Conservation (phyloP, 345 rosid species). For the Ceriops zippeliana region DNA sequence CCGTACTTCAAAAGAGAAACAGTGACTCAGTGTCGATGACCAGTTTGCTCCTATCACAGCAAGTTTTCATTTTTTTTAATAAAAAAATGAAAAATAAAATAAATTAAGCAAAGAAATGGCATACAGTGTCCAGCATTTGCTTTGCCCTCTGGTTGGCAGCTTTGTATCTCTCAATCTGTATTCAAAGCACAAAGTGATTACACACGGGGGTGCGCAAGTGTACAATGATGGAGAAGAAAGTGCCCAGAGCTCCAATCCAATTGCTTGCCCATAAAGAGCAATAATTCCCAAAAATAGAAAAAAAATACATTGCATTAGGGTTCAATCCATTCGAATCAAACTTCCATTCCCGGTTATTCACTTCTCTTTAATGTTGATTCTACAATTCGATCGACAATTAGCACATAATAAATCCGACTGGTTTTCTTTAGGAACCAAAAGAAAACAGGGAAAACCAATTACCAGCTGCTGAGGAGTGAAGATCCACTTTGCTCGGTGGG, state of each 20-base stretch:
- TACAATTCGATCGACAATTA: too few relatives aligned
- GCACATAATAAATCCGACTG: too few relatives aligned
- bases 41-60: background rate
- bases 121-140: constrained; percentile 73
- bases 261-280: too few relatives aligned
- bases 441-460: background rate
- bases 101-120: background rate
- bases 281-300: too few relatives aligned
- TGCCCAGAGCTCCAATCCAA: too few relatives aligned
- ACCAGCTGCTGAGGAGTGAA: constrained; percentile 78
- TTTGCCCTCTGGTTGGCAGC: constrained; percentile 66
- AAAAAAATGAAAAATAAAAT: background rate
- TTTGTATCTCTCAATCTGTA: constrained; percentile 62
- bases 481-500: constrained; percentile 90
- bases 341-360: too few relatives aligned
- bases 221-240: too few relatives aligned
- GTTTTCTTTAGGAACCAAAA: constrained; percentile 1
- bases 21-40: constrained; percentile 18
- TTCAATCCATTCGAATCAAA: too few relatives aligned
- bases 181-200: background rate
- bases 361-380: too few relatives aligned
- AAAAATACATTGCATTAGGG: too few relatives aligned
- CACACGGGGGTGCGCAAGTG: too few relatives aligned
- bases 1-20: constrained; percentile 49
- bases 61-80: too few relatives aligned